Evolutionary conservation across 257 asterid genomes (phyloP), one percentile per base, ranked within the genome.

Genomic region (Solanum infundibuliforme): DNA sequence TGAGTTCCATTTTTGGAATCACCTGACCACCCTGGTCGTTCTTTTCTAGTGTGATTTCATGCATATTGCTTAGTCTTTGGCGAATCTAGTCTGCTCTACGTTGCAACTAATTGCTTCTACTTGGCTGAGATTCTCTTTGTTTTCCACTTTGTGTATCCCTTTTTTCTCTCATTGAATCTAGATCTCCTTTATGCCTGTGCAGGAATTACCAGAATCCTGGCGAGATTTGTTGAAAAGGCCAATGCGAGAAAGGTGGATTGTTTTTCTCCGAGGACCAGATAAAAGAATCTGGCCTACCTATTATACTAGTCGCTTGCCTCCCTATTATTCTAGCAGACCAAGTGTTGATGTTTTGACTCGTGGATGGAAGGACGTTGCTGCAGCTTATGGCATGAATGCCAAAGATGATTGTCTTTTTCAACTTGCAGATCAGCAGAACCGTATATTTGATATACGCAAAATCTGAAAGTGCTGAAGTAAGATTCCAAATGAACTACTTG

Each of bases 391-490:
- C 10, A 12, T 87, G 43, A 83, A 34, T 8, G 25, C 87, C 20
- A 86, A 87, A 84, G 92, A 90, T 69, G 13, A 20, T 1, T 88
- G 87, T 82, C 72, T 27, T 69, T 43, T 90, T 46, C 23, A 27
- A 66, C 29, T 71, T 41, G 88, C 31, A 46, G 75, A 88, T 87
- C n/a, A 18, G 43, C 12, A 12, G 74, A 12, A 77, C 86, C 43
- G 8, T 81, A 39, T 69, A 38, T 88, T 83, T 23, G 79, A 16
- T 36, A 73, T 88, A 27, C 16, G 36, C 34, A 48, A 77, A 77
- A n/a, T 77, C n/a, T 39, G 46, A 34, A 88, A 68, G 41, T 74
- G 66, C 86, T 43, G 74, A 73, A 68, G 60, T 60, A 65, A 36
- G 38, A 34, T 46, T 21, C 39, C 52, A 62, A 29, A 34, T 5